phyloP scores from a whole-genome alignment of 805 yeast species.

The Nakazawaea ernobii region DNA sequence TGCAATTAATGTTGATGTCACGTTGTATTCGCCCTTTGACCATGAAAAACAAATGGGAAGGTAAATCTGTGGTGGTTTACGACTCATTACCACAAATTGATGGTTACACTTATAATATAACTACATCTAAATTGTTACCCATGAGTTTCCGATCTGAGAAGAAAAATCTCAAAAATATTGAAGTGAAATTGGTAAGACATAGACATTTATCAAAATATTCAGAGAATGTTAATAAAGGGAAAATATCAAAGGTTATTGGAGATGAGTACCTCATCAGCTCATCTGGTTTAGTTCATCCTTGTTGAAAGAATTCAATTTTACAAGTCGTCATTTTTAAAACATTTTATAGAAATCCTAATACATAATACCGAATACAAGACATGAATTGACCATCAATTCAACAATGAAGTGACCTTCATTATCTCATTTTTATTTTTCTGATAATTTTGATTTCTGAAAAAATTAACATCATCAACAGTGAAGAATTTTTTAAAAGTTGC shows the following conservation, averaged over 20 bases:
- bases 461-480: slow-evolving; percentile 3
- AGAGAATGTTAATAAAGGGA: not conserved
- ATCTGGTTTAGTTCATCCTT: slow-evolving; percentile 1
- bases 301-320: not conserved
- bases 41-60: not conserved
- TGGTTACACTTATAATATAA: not conserved
- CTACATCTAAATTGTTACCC: not conserved
- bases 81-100: not conserved
- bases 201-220: not conserved
- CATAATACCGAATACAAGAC: not conserved
- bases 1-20: slow-evolving; percentile 2
- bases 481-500: slow-evolving; percentile 6
- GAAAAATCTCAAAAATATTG: not conserved
- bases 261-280: slow-evolving; percentile 1
- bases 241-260: not conserved
- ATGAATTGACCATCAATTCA: not conserved
- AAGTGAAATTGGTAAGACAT: not conserved
- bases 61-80: slow-evolving; percentile 4
- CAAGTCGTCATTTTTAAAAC: too few relatives aligned
- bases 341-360: not conserved
- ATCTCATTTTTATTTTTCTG: slow-evolving; percentile 6
- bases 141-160: not conserved
- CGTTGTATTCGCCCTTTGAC: not conserved
- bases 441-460: slow-evolving; percentile 5
- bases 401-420: slow-evolving; percentile 9